Conservation (phyloP, 2,329 filamentous ascomycete species). For the Onygenales sp. region DNA sequence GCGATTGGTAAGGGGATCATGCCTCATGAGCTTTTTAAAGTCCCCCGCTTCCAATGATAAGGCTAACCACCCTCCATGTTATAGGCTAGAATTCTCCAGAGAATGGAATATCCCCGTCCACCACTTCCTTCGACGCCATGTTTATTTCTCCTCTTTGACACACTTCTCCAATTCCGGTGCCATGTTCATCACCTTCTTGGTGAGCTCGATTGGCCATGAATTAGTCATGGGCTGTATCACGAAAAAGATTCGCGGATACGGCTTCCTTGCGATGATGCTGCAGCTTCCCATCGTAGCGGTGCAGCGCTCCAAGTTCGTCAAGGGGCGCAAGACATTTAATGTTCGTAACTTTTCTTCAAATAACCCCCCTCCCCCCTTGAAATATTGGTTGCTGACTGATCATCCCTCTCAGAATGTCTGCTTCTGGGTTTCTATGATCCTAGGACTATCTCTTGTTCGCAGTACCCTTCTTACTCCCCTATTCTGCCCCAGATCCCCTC, state of each 20-base stretch:
- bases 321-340: conserved; percentile 67
- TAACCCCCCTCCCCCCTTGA: not conserved
- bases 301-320: conserved; percentile 70
- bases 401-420: conserved; percentile 52
- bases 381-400: not conserved
- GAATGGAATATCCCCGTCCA: conserved; percentile 99
- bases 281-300: conserved; percentile 92
- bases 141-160: conserved; percentile 73
- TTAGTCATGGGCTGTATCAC: conserved; percentile 97
- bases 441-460: conserved; percentile 70
- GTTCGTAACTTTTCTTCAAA: conserved; percentile 22
- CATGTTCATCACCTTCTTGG: conserved; percentile 82
- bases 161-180: conserved; percentile 68
- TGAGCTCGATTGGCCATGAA: conserved; percentile 84
- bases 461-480: not conserved
- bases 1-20: conserved; percentile 32
- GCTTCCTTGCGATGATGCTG: conserved; percentile 89
- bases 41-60: conserved; percentile 2
- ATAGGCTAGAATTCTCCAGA: conserved; percentile 80
- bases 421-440: conserved; percentile 88
- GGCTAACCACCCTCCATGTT: not conserved
- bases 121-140: conserved; percentile 86
- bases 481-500: not conserved
- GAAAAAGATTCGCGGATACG: conserved; percentile 90
- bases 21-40: conserved; percentile 46